These are phyloP conservation scores for Dacryopinax spathularia DNA, from an alignment of 768 basidiomycete species.

Conservation along the genomic window DNA sequence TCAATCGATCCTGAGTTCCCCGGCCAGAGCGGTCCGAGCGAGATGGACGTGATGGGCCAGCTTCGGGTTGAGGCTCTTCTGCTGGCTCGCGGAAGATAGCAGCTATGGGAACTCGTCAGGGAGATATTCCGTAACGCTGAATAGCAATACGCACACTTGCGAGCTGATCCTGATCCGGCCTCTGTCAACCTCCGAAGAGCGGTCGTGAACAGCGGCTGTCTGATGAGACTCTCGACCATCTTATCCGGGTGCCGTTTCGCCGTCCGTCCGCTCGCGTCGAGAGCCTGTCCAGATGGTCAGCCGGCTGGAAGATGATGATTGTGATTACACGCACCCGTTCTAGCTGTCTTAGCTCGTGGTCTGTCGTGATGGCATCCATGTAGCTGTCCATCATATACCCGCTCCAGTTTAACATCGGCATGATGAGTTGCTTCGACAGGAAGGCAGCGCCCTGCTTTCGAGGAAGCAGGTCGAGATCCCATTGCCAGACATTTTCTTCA, in stretches of 20 bases:
- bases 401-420: conserved; percentile 48
- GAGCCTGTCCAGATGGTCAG: not conserved
- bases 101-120: not conserved
- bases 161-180: not conserved
- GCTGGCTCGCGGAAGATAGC: not conserved
- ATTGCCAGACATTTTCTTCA: conserved; percentile 53
- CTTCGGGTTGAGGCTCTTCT: not conserved
- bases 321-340: not conserved
- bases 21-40: not conserved
- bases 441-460: conserved; percentile 52
- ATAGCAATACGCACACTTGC: not conserved
- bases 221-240: not conserved
- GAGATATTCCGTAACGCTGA: not conserved
- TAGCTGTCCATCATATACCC: not conserved
- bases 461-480: conserved; percentile 57
- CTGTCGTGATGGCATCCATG: not conserved
- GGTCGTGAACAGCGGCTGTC: not conserved
- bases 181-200: not conserved
- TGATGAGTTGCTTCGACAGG: conserved; percentile 62
- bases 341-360: not conserved
- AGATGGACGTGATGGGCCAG: not conserved
- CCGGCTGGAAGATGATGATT: not conserved
- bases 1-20: too few relatives aligned
- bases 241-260: not conserved
- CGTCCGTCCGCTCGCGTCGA: not conserved